Evolutionary conservation across 163 green algal genomes (phyloP), one percentile per base, ranked within the genome.

Genomic region (Chlamydomonas reinhardtii): DNA sequence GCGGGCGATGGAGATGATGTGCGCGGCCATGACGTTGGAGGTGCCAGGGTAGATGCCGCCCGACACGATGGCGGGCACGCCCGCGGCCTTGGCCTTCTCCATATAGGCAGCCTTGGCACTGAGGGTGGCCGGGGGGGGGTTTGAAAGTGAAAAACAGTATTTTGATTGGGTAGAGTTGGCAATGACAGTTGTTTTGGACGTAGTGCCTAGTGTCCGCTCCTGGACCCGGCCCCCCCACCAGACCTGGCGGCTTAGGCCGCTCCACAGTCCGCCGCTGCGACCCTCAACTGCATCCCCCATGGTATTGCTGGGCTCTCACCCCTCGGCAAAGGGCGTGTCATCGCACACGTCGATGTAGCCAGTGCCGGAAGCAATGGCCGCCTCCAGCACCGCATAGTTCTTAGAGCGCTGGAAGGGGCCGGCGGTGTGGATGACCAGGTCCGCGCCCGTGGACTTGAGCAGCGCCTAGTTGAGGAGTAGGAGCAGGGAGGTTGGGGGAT

Each of bases 291-390:
- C n/a, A n/a, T n/a, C n/a, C n/a, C n/a, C n/a, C n/a, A n/a, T n/a
- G n/a, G n/a, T n/a, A n/a, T n/a, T n/a, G n/a, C n/a, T n/a, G n/a
- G 39, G 39, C 39, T 48, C 88, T 52, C 75, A 95, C 93, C 83
- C 70, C 59, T 90, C 87, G 29, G 95, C 92, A 88, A 96, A 99
- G 1, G 93, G 89, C 29, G 93, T 91, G 89, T 99, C 97, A 81
- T 99, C 97, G 66, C 96, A 99, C 9, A 99, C 96, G 88, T 99
- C 97, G 43, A 99, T 90, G 88, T 99, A 99, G 0, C 95, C 91
- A 27, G 91, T 96, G 11, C 92, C 88, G 2, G 85, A 89, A 0
- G 90, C 92, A 0, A 99, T 97, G 59, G 92, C 93, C 27, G 96
- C 95, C 78, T 99, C 95, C 34, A 99, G 91, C 17, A 98, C 96